These are phyloP conservation scores for Tuber aestivum DNA, from an alignment of 495 filamentous ascomycete species.

Conservation along the genomic window DNA sequence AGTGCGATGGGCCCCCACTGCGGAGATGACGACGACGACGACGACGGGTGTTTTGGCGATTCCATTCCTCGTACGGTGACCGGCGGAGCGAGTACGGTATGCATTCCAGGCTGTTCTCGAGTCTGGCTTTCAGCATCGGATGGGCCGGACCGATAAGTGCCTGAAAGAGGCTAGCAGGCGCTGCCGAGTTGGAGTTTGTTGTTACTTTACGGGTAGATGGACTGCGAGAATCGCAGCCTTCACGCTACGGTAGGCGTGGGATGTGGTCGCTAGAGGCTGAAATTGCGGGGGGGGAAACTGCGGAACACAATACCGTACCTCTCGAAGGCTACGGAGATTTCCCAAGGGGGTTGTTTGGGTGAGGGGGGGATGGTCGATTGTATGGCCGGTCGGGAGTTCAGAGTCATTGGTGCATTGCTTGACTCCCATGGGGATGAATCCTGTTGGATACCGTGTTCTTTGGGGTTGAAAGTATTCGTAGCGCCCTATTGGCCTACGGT, in stretches of 20 bases:
- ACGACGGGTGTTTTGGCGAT: no score
- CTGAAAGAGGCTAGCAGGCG: not conserved
- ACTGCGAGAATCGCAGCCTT: no score
- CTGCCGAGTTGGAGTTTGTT: no score
- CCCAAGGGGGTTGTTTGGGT: not conserved
- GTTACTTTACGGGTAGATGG: no score
- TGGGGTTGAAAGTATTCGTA: not conserved
- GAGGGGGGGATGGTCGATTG: not conserved
- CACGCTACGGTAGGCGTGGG: constrained; percentile 8
- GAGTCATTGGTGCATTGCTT: not conserved
- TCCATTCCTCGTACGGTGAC: not conserved
- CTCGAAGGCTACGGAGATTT: constrained; percentile 8
- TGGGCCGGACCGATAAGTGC: no score
- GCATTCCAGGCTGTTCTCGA: constrained; percentile 4
- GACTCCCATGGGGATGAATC: not conserved
- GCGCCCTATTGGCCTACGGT: not conserved
- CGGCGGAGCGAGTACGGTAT: no score
- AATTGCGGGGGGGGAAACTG: constrained; percentile 15
- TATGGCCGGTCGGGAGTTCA: not conserved
- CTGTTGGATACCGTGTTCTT: constrained; percentile 7
- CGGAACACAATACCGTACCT: constrained; percentile 15
- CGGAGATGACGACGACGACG: not conserved
- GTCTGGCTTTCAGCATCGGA: no score
- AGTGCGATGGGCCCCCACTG: not conserved
- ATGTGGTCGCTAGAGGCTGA: constrained; percentile 3